Base-by-base conservation (phyloP, 306 rosid species). In the Quercus wislizeni region DNA sequence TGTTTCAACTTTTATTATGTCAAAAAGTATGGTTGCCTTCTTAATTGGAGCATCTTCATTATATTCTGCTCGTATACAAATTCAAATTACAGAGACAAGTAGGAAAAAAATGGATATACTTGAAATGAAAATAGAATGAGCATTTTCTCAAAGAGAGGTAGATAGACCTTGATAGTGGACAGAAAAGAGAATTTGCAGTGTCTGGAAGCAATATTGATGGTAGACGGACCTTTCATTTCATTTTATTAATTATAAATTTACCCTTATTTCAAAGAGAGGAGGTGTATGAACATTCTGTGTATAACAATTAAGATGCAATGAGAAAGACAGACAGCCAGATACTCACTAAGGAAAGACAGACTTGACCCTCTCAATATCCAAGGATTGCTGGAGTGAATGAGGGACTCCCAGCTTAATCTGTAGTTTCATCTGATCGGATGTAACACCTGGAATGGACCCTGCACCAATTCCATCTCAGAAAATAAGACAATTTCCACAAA, bases 331-430 rank as follows among this genome's bases (percentile, higher is more conserved):
- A 27, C 72, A 72, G 30, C 35, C 25, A 25, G 73, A 61, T 43
- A 92, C 99, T 93, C 83, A 95, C 98, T 95, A 95, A 23, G 99
- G 98, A 82, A 90, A 95, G 74, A 93, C 97, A 49, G 99, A 85
- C 84, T 90, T 91, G 83, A 95, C 96, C 88, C 81, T 92, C 79
- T 92, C 93, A 38, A 91, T 52, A 82, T 95, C 98, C 85, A 95
- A 79, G 38, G 87, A 84, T 19, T 86, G 84, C 73, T 91, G 99
- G 79, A 93, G 98, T 76, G 89, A 77, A 81, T 83, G 89, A 80
- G 97, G 99, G 76, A 95, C 98, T 55, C 97, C 97, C 82, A 95
- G 84, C 87, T 93, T 93, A 88, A 95, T 93, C 81, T 91, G 90
- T 64, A 92, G 87, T 82, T 95, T 95, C 99, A 91, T 95, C 88